Base-by-base conservation (phyloP, 805 yeast genomes). In the Gaillardinia entomophila region DNA sequence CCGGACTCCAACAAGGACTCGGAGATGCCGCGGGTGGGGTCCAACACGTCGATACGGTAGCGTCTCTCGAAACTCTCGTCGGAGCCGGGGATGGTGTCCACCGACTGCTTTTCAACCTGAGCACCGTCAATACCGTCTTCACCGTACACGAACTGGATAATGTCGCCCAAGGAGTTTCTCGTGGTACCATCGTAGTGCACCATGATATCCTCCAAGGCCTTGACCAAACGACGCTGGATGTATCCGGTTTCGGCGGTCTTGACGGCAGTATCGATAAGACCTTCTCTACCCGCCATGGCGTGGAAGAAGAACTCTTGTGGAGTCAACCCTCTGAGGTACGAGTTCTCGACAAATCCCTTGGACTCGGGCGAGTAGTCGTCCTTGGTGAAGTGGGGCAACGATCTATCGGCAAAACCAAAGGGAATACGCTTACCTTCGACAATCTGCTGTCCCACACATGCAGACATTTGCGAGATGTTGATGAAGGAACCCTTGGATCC, bases 231-330 rank as follows among this genome's bases (percentile, higher is more conserved):
- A 73, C 97, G 90, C 67, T 90, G 97, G 55, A 90, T 89, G 60
- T 90, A 90, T 67, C 97, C 97, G 17, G 97, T 89, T 66, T 90
- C 97, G 2, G 99, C 97, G 26, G 99, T 92, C 62, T 92, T 92
- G 30, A 92, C 99, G 12, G 99, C 99, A 34, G 99, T 92, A 74
- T 92, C 99, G 58, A 92, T 94, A 57, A 92, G 73, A 73, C 99
- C 99, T 69, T 92, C 99, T 75, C 99, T 87, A 71, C 99, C 99
- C 55, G 98, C 97, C 96, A 92, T 92, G 33, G 97, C 97, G 60
- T 92, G 99, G 82, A 92, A 92, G 60, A 92, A 89, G 61, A 92
- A 92, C 61, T 92, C 99, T 62, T 92, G 97, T 22, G 99, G 98
- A 4, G 98, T 89, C 52, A 92, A 73, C 24, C 99, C 99, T 70